Evolutionary conservation across 208 protist genomes (phyloP).

Genomic region (Trypanosoma scelopori): DNA sequence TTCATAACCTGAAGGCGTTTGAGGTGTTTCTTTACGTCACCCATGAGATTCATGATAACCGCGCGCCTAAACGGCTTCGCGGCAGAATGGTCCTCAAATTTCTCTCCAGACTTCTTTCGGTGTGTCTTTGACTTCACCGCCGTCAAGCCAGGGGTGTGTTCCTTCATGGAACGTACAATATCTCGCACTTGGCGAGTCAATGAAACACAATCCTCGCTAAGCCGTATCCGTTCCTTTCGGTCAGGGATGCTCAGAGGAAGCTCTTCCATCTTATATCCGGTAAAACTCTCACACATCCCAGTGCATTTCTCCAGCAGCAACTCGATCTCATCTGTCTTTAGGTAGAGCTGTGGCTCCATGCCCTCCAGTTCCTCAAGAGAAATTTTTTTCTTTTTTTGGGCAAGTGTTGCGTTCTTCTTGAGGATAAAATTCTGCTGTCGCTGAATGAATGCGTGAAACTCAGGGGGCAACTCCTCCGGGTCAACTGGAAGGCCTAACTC

Average conservation of each 20-base stretch:
- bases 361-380: slow-evolving; percentile 69
- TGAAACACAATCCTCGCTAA: slow-evolving; percentile 80
- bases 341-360: slow-evolving; percentile 81
- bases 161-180: slow-evolving; percentile 86
- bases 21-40: slow-evolving; percentile 51
- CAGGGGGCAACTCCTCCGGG: slow-evolving; percentile 62
- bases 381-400: slow-evolving; percentile 51
- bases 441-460: slow-evolving; percentile 82
- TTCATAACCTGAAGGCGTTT: slow-evolving; percentile 66
- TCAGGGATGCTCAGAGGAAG: slow-evolving; percentile 77
- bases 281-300: slow-evolving; percentile 61
- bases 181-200: slow-evolving; percentile 79
- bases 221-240: slow-evolving; percentile 54
- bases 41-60: slow-evolving; percentile 60
- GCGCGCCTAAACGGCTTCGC: slow-evolving; percentile 86
- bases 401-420: slow-evolving; percentile 57
- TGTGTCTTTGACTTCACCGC: slow-evolving; percentile 83
- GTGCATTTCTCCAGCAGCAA: slow-evolving; percentile 60
- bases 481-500: slow-evolving; percentile 60
- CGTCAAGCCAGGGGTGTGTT: slow-evolving; percentile 48
- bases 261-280: slow-evolving; percentile 60
- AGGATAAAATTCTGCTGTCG: slow-evolving; percentile 86
- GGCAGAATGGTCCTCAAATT: slow-evolving; percentile 86
- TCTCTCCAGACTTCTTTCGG: slow-evolving; percentile 65
- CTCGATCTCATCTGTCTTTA: slow-evolving; percentile 76